Conservation (phyloP, 2,329 filamentous ascomycete genomes). For the Rutstroemia sp. region DNA sequence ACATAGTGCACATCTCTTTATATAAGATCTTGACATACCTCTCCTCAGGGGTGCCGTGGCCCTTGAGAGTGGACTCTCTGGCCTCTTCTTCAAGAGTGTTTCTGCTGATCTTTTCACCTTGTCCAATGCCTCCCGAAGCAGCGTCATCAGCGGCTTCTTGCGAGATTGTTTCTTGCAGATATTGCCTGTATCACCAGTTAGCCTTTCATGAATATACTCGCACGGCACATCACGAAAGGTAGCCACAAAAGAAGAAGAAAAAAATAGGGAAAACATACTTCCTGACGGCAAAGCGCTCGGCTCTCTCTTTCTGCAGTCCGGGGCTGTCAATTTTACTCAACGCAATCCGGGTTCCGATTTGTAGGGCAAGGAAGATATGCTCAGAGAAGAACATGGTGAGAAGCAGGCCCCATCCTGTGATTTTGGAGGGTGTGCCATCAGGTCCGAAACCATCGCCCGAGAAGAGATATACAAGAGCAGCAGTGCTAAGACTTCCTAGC, state of each 20-base stretch:
- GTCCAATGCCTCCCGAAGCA: constrained; percentile 39
- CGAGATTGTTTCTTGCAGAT: constrained; percentile 63
- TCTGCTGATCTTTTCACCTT: constrained; percentile 56
- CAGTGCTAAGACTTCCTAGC: constrained; percentile 82
- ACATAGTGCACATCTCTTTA: too few relatives aligned
- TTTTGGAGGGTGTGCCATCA: constrained; percentile 58
- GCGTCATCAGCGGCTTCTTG: constrained; percentile 45
- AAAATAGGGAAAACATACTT: constrained; percentile 48
- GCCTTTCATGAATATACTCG: background rate
- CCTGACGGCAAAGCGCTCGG: constrained; percentile 72
- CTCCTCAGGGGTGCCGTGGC: constrained; percentile 45
- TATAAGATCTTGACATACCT: constrained; percentile 32
- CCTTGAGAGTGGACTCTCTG: constrained; percentile 40
- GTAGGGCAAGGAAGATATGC: constrained; percentile 77
- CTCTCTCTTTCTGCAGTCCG: constrained; percentile 76
- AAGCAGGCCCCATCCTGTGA: constrained; percentile 74
- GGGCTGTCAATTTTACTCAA: constrained; percentile 79
- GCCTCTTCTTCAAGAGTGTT: constrained; percentile 58
- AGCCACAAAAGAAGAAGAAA: background rate
- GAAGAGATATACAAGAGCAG: constrained; percentile 87
- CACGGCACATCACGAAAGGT: background rate
- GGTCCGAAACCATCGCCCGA: constrained; percentile 58
- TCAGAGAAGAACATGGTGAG: constrained; percentile 79
- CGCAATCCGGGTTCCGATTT: constrained; percentile 63
- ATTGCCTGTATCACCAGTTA: constrained; percentile 19